These are phyloP conservation scores for Leptographium wingfieldii DNA, from an alignment of 2,329 filamentous ascomycete species.

Conservation along the genomic window DNA sequence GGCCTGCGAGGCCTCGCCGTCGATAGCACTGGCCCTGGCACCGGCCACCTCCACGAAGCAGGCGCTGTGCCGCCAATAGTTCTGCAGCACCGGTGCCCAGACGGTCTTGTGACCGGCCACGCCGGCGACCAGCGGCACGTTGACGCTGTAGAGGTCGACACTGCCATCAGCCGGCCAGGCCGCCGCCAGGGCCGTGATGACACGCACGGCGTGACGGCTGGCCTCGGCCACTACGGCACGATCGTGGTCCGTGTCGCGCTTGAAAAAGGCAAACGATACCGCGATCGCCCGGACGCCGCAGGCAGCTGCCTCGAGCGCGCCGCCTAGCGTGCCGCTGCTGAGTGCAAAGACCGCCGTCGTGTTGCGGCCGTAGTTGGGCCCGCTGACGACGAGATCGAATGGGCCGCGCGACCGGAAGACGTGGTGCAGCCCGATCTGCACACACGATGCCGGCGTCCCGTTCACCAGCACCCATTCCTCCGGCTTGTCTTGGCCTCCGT, in stretches of 20 bases:
- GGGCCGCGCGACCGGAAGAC: conserved; percentile 61
- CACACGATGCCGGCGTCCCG: conserved; percentile 68
- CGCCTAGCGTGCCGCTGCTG: conserved; percentile 66
- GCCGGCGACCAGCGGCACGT: conserved; percentile 72
- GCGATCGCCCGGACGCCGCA: conserved; percentile 64
- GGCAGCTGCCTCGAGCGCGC: conserved; percentile 63
- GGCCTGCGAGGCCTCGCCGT: conserved; percentile 43
- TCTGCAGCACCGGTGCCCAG: conserved; percentile 82
- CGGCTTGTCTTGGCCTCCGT: background rate
- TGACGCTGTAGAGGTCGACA: conserved; percentile 81
- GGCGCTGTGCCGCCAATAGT: conserved; percentile 73
- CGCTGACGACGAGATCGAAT: conserved; percentile 64
- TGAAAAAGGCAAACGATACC: conserved; percentile 79
- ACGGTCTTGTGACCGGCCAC: conserved; percentile 60
- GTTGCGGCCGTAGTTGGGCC: conserved; percentile 76
- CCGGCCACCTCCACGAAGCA: conserved; percentile 62
- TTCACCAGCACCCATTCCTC: conserved; percentile 76
- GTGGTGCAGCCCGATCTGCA: conserved; percentile 72
- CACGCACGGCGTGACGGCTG: conserved; percentile 56
- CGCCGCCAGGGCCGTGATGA: conserved; percentile 64
- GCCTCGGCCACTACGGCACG: conserved; percentile 68
- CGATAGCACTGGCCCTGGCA: background rate
- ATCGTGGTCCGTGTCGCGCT: conserved; percentile 59
- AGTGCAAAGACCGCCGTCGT: conserved; percentile 69
- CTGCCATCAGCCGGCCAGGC: conserved; percentile 54